Percentiles rank a stretch among this genome's conserved stretches.
phyloP scores from a whole-genome alignment of 495 filamentous ascomycete genomes.

The Acidiella bohemica region DNA sequence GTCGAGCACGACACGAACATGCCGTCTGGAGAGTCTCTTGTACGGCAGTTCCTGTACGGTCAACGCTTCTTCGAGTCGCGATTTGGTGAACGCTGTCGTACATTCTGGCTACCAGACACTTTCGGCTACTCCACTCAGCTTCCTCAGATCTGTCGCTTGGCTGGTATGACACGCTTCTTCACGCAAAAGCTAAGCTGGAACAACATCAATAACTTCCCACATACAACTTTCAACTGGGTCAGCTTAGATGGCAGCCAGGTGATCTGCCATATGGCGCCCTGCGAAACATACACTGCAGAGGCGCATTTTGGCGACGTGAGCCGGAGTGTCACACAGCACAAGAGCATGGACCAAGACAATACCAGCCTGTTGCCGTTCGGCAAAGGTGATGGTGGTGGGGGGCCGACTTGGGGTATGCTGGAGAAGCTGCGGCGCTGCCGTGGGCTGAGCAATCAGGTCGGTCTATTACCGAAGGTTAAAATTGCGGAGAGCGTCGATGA shows the following conservation, averaged over 20 bases:
- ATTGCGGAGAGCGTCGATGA: slow-evolving; percentile 92
- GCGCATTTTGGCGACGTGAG: slow-evolving; percentile 94
- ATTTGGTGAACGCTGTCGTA: slow-evolving; percentile 76
- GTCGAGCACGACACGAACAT: slow-evolving; percentile 98
- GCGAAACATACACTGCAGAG: slow-evolving; percentile 87
- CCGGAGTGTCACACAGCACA: slow-evolving; percentile 82
- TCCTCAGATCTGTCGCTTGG: slow-evolving; percentile 78
- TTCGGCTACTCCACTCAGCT: slow-evolving; percentile 94
- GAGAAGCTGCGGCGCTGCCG: slow-evolving; percentile 94
- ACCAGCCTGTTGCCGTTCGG: slow-evolving; percentile 86
- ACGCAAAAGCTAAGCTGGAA: slow-evolving; percentile 96
- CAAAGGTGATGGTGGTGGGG: slow-evolving; percentile 90
- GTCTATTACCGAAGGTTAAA: slow-evolving; percentile 70
- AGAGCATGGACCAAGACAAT: slow-evolving; percentile 80
- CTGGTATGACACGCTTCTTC: slow-evolving; percentile 91
- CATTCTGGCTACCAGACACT: slow-evolving; percentile 96
- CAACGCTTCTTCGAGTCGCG: slow-evolving; percentile 89
- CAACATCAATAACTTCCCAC: slow-evolving; percentile 98
- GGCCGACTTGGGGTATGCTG: slow-evolving; percentile 82
- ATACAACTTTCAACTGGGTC: slow-evolving; percentile 98
- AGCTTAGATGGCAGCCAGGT: slow-evolving; percentile 89
- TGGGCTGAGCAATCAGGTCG: slow-evolving; percentile 77
- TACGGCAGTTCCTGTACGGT: slow-evolving; percentile 89
- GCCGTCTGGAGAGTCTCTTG: slow-evolving; percentile 85
- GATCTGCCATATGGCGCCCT: slow-evolving; percentile 88